phyloP scores from a whole-genome alignment of 2,329 filamentous ascomycete genomes.

The Aspergillus tubingensis region DNA sequence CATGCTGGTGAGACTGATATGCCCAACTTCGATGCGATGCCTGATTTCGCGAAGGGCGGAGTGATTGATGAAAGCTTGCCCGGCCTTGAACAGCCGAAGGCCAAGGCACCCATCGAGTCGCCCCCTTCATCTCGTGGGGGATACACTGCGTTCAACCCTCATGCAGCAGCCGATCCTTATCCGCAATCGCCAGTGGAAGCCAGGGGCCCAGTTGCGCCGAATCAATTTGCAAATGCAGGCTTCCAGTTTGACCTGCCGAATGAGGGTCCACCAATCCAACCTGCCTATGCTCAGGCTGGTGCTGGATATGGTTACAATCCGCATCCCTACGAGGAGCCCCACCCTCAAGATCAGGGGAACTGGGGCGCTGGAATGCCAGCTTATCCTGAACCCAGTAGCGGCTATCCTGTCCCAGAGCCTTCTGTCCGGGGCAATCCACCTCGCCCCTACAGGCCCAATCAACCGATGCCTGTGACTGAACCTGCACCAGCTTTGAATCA shows the following conservation, averaged over 20 bases:
- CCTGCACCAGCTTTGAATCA: conserved; percentile 17
- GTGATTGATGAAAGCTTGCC: conserved; percentile 36
- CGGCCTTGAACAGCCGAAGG: conserved; percentile 36
- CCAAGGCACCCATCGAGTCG: conserved; percentile 25
- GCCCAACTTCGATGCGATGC: conserved; percentile 64
- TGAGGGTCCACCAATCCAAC: conserved; percentile 18
- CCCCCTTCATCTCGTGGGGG: conserved; percentile 24
- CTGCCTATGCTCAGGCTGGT: conserved; percentile 18
- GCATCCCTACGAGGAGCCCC: conserved; percentile 22
- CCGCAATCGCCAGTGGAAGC: conserved; percentile 54
- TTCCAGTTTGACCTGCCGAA: conserved; percentile 73
- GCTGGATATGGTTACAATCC: conserved; percentile 24
- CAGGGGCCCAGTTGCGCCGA: conserved; percentile 24
- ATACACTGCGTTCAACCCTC: conserved; percentile 42
- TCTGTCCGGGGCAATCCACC: conserved; percentile 23
- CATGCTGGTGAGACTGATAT: conserved; percentile 56
- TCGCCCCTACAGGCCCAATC: conserved; percentile 24
- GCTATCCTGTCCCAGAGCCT: conserved; percentile 5
- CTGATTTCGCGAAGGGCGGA: conserved; percentile 33
- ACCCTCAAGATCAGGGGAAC: conserved; percentile 17
- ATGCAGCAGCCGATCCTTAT: conserved; percentile 29
- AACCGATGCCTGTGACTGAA: conserved; percentile 23
- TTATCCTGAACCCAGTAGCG: conserved; percentile 9
- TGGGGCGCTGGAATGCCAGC: conserved; percentile 14
- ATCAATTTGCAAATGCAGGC: conserved; percentile 51